Evolutionary conservation across 1,284 basidiomycete species (phyloP), one percentile per base, ranked within the genome.

Genomic region (Singerocomus inundabilis): DNA sequence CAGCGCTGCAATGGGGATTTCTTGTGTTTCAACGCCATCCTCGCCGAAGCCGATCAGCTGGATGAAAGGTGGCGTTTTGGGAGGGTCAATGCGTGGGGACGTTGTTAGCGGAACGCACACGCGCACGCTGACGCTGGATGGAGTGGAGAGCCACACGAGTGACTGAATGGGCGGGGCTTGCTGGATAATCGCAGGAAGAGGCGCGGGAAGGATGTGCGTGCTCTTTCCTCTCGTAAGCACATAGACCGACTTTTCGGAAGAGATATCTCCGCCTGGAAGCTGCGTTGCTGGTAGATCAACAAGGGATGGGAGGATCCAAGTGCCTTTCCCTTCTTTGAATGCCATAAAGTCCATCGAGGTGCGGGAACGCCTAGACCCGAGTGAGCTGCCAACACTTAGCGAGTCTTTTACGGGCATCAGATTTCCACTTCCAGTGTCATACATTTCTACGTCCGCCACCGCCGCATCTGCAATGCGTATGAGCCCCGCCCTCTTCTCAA

Each of bases 401-500:
- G 64, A 36, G 25, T 65, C 63, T 36, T 46, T 67, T n/a, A 38
- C 55, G 13, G 56, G 13, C 28, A 48, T 49, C 37, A 51, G 58
- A 35, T 36, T 62, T 58, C 59, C 62, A 64, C 57, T 57, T 55
- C 59, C 70, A 28, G 79, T 75, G 42, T 86, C 85, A 55, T 74
- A 78, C 36, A 90, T 69, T 43, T 86, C 82, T 32, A 91, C 72
- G 64, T 91, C 89, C 28, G 83, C 80, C 6, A 90, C 88, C 13
- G 85, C 82, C 34, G 89, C 80, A 66, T 91, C 88, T 4, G 81
- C 80, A 31, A 91, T 66, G 26, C 88, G 84, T 57, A 91, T 90
- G 66, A 88, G 73, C 21, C 82, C 80, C 1, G 88, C 87, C 60
- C 87, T 91, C 70, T 91, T 91, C 63, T 91, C 89, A 61, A 91